Conservation (phyloP, 177 flowering plant species). For the Vitis hybrid region DNA sequence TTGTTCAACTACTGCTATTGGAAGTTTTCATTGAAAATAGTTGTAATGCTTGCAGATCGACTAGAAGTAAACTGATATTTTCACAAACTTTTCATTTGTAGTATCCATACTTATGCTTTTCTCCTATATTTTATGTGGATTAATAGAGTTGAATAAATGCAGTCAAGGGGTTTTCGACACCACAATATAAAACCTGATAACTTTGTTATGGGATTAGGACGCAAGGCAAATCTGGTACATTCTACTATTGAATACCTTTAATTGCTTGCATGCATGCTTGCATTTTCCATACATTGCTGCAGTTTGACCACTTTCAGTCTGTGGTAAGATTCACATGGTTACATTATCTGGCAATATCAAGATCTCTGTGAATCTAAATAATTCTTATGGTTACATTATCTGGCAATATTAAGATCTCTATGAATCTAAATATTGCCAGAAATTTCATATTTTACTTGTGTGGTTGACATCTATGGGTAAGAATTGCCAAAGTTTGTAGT, state of each 20-base stretch:
- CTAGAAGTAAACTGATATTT: slow-evolving; percentile 17
- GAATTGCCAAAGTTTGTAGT: too few species aligned
- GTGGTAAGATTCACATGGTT: too few species aligned
- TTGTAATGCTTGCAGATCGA: slow-evolving; percentile 47
- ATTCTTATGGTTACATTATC: too few species aligned
- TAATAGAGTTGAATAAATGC: slow-evolving; percentile 50
- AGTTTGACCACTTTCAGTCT: too few species aligned
- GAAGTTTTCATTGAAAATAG: slow-evolving; percentile 40
- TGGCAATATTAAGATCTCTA: too few species aligned
- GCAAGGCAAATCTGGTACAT: slow-evolving; percentile 52
- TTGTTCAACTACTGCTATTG: slow-evolving; percentile 40
- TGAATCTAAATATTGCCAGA: too few species aligned
- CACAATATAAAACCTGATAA: slow-evolving; percentile 60
- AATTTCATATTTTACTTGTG: too few species aligned
- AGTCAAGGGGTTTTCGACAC: slow-evolving; percentile 46
- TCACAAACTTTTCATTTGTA: not conserved
- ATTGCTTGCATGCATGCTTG: too few species aligned
- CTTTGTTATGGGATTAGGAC: slow-evolving; percentile 51
- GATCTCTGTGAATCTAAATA: too few species aligned
- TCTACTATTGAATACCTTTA: not conserved
- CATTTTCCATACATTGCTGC: too few species aligned
- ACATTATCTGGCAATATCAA: too few species aligned
- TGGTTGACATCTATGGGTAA: too few species aligned
- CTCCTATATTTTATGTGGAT: slow-evolving; percentile 18
- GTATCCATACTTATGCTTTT: not conserved